These are phyloP conservation scores for Lignosus rhinocerotis DNA, from an alignment of 1,284 basidiomycete genomes.

Conservation along the genomic window DNA sequence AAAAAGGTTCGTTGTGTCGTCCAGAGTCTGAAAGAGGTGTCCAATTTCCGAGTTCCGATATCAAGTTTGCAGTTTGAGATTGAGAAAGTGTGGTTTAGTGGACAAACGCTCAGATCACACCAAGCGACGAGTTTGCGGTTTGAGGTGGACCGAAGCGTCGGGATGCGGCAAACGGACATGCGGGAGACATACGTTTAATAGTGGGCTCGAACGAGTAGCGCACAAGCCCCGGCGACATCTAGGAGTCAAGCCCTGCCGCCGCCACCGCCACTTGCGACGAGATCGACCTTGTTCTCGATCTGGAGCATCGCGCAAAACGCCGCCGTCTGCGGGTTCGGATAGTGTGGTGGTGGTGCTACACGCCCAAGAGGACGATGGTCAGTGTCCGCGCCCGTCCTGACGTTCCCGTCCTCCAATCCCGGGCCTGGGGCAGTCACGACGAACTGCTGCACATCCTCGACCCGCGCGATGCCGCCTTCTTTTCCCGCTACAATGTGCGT, in stretches of 20 bases:
- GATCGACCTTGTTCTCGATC: constrained; percentile 81
- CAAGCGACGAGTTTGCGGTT: too few relatives aligned
- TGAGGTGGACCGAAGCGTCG: too few relatives aligned
- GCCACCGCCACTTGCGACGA: background rate
- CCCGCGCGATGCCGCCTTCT: constrained; percentile 35
- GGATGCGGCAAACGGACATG: too few relatives aligned
- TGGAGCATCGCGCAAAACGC: constrained; percentile 82
- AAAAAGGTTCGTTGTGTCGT: too few relatives aligned
- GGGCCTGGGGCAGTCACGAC: constrained; percentile 72
- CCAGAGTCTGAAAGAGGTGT: too few relatives aligned
- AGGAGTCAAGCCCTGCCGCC: background rate
- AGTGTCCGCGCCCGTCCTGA: constrained; percentile 19
- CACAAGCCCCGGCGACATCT: background rate
- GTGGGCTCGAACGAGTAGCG: too few relatives aligned
- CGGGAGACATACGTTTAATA: too few relatives aligned
- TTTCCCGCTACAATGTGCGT: constrained; percentile 43
- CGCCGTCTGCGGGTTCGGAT: constrained; percentile 90
- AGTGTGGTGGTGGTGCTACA: constrained; percentile 61
- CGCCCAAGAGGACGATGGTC: background rate
- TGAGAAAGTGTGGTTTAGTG: too few relatives aligned
- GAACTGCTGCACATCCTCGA: constrained; percentile 73
- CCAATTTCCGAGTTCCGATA: too few relatives aligned
- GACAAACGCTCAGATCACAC: too few relatives aligned
- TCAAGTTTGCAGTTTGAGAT: too few relatives aligned
- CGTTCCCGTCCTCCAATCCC: constrained; percentile 38